phyloP scores from a whole-genome alignment of 352 stramenopile species.

The Pythium brachiatum region DNA sequence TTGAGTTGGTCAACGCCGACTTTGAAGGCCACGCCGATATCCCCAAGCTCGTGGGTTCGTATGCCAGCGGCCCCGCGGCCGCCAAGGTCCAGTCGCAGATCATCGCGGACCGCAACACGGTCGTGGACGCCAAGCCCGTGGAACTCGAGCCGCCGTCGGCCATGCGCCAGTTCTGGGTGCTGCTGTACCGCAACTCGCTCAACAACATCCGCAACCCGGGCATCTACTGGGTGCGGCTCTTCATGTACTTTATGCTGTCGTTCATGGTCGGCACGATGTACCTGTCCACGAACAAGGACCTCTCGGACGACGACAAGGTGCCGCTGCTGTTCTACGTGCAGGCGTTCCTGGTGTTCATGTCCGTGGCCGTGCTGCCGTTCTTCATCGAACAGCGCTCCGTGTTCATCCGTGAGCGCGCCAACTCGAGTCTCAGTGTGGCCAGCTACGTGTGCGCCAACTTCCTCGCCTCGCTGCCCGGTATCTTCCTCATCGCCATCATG shows the following conservation, averaged over 20 bases:
- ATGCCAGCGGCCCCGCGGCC: not conserved
- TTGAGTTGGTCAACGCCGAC: constrained; percentile 37
- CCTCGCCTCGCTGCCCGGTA: constrained; percentile 44
- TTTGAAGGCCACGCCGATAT: constrained; percentile 35
- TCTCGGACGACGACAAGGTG: constrained; percentile 41
- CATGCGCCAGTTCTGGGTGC: constrained; percentile 46
- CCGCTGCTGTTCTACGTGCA: constrained; percentile 85
- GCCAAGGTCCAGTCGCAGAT: constrained; percentile 16
- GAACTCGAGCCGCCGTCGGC: constrained; percentile 36
- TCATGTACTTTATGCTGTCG: constrained; percentile 70
- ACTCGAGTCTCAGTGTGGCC: constrained; percentile 66
- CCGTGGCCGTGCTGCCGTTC: constrained; percentile 79
- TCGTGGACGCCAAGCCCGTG: constrained; percentile 31
- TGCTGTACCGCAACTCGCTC: constrained; percentile 49
- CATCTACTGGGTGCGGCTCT: constrained; percentile 65
- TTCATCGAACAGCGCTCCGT: constrained; percentile 82
- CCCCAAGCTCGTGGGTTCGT: constrained; percentile 12
- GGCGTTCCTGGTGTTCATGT: constrained; percentile 91
- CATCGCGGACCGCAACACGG: constrained; percentile 26
- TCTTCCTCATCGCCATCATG: constrained; percentile 51
- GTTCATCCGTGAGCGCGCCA: constrained; percentile 79
- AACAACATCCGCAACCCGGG: constrained; percentile 66
- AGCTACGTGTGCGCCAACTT: constrained; percentile 61
- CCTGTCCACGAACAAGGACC: constrained; percentile 43
- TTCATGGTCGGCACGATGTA: constrained; percentile 78